Evolutionary conservation across 352 stramenopile species (phyloP), one percentile per base, ranked within the genome.

Genomic region (Sclerospora graminicola): DNA sequence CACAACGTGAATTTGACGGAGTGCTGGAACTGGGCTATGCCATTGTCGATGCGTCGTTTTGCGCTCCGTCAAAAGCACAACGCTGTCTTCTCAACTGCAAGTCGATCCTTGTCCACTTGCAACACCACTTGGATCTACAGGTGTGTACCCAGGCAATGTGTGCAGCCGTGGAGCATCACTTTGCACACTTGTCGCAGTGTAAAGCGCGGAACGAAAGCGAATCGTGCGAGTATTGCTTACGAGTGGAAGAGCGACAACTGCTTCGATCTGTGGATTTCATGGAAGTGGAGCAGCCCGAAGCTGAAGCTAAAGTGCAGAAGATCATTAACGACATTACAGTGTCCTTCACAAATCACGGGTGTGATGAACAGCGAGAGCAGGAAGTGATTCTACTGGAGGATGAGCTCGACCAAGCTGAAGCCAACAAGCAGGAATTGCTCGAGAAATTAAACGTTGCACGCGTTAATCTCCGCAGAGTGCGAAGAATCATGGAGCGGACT

Each of bases 11-110:
- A 31, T 71, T 82, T 48, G 51, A 74, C 19, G 40, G 65, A 36
- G 41, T 63, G 13, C 57, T 84, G 35, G 44, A 61, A 7, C 31
- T 81, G 11, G 71, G 64, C 14, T 76, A 60, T 44, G 55, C 66
- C 34, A 78, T 82, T 51, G 69, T 81, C 26, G 71, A 84, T 16
- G 69, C 71, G 16, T 74, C 63, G 7, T 82, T 84, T 48, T 84
- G 71, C 38, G 57, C 65, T 4, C 47, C 60, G 7, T 38, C 64
- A 2, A 81, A 79, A 57, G 59, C 66, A 8, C 54, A 63, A 42
- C 54, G 57, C 0, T 84, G 71, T 38, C 43, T 82, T 18, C 50
- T 84, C 10, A 55, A 69, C 18, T 84, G 71, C 50, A 63, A 78
- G 44, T 44, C 51, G 10, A 79, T 82, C 43, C 64, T 81, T 39